These are phyloP conservation scores for Suillus subluteus DNA, from an alignment of 768 basidiomycete genomes.

Conservation along the genomic window DNA sequence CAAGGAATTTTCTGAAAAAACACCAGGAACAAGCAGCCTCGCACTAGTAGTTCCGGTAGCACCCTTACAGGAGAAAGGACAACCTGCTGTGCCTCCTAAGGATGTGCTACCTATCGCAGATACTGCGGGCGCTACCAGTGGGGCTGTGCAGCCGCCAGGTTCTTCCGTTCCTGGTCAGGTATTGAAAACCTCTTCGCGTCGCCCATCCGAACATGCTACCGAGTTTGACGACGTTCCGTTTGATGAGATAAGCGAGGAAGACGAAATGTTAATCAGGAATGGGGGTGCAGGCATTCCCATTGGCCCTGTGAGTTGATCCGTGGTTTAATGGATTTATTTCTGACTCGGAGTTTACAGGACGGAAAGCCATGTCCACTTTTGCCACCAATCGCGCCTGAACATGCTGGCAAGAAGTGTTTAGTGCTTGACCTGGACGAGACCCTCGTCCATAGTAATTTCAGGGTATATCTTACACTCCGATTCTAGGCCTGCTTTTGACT, in stretches of 20 bases:
- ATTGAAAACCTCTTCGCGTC: not conserved
- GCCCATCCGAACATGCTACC: constrained; percentile 44
- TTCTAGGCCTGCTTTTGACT: not conserved
- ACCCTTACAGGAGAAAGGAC: constrained; percentile 32
- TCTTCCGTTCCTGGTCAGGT: constrained; percentile 43
- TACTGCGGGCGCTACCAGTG: constrained; percentile 81
- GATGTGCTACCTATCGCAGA: constrained; percentile 60
- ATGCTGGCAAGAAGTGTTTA: constrained; percentile 84
- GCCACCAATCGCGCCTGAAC: constrained; percentile 71
- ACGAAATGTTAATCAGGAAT: constrained; percentile 77
- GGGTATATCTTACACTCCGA: constrained; percentile 50
- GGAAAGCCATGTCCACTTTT: constrained; percentile 80
- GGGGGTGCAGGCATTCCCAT: constrained; percentile 91
- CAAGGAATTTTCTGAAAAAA: constrained; percentile 19
- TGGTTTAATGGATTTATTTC: not conserved
- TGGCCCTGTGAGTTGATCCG: constrained; percentile 64
- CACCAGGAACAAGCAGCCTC: constrained; percentile 8
- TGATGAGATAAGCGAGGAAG: constrained; percentile 50
- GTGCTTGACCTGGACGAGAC: constrained; percentile 95
- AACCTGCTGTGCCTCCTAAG: constrained; percentile 44
- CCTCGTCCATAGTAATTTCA: constrained; percentile 91
- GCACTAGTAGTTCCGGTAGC: constrained; percentile 17
- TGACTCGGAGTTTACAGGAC: constrained; percentile 50
- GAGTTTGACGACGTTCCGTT: constrained; percentile 38
- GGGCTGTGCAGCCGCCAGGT: constrained; percentile 84